Evolutionary conservation across 257 asterid genomes (phyloP), one percentile per base, ranked within the genome.

Genomic region (Salvia hispanica): DNA sequence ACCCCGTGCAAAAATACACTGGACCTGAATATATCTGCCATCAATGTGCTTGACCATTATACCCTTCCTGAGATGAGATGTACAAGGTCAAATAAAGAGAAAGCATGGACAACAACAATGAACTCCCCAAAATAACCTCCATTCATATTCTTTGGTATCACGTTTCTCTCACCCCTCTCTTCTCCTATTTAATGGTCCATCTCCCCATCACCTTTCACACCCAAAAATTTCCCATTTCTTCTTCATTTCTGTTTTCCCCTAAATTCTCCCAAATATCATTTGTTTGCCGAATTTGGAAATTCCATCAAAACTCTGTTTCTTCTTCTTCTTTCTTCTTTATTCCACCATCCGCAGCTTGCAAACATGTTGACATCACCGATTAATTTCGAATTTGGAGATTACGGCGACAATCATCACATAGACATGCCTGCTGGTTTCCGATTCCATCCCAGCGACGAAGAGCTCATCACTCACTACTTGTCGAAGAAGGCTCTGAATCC

Each of bases 361-460:
- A 54, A 71, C 42, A 25, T 25, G 31, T 25, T 25, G 2, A 25
- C 31, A 25, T 25, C 31, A 25, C 31, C 18, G 62, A 82, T 85
- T 88, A 86, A 83, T 40, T 81, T 73, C 50, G 67, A 58, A 68
- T 44, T 71, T 0, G 83, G 33, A 76, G 67, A 47, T 12, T 42
- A 56, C 15, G 6, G 15, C 4, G 81, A 65, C 31, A 2, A 25
- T 16, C 79, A 70, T 68, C 83, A 64, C 18, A 64, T 90, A 55
- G 86, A 85, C 36, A 43, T 90, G 62, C 95, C 95, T 2, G 89
- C 96, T 4, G 96, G 95, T 12, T 90, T 90, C 56, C 85, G 96
- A 65, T 87, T 89, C 4, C 95, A 89, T 57, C 96, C 95, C 0
- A 83, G 91, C 2, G 96, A 89, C 31, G 96, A 87, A 70, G 96